Base-by-base conservation (phyloP, 257 asterid species). In the Fraxinus excelsior region DNA sequence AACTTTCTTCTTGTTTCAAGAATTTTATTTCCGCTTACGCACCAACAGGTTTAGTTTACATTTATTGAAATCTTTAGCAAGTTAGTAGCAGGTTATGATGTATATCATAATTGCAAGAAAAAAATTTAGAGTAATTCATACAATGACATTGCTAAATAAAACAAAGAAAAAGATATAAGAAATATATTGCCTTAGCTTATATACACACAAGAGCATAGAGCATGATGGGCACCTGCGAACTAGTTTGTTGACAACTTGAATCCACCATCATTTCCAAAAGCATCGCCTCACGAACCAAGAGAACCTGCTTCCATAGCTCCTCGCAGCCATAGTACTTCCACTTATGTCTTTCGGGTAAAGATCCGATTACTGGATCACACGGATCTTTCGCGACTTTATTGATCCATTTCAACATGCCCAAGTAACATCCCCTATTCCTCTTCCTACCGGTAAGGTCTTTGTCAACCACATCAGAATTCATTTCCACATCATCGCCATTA, bases 281-380 rank as follows among this genome's bases (percentile, higher is more conserved):
- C 94, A 90, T 80, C 12, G 77, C 85, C 73, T 87, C 90, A 69
- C 97, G 95, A 82, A 81, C 86, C 83, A 79, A 56, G 72, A 96
- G 82, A 83, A 86, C 73, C 85, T 87, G 91, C 87, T 89, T 96
- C 97, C 97, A 93, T 16, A 68, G 72, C 76, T 76, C 67, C 66
- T 93, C 97, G 70, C 34, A 77, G 37, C 94, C 89, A 74, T 85
- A 84, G 71, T 65, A 25, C 80, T 90, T 96, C 99, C 99, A 96
- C 82, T 86, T 91, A 16, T 84, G 85, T 62, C 78, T 86, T 56
- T 89, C 91, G 0, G 98, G 98, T 35, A 96, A 68, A 2, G 78
- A 35, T 37, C 84, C 92, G 67, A 86, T 80, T 37, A 75, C 84
- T 3, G 88, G 84, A 80, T 85, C 73, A 40, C 90, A 87, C 23